Base-by-base conservation (phyloP, 2,329 filamentous ascomycete species). In the Trichoderma hamatum region DNA sequence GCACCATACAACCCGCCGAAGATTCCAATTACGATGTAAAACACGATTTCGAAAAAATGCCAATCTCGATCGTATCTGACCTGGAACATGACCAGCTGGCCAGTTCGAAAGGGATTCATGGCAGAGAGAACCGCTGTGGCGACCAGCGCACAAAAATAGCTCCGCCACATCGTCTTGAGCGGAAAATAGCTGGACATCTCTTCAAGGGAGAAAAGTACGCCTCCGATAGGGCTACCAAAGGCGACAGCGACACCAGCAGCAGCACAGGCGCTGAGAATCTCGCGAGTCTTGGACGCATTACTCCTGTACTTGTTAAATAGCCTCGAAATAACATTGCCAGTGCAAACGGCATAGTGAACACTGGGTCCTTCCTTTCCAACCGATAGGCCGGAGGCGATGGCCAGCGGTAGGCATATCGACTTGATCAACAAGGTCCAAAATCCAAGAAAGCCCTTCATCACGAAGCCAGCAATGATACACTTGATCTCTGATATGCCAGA, bases 401-500 rank as follows among this genome's bases (percentile, higher is more conserved):
- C 92, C 55, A 99, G 84, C 1, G 96, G 96, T 59, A 99, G 83
- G 28, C 92, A 92, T 67, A 98, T 88, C 0, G 94, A 97, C 82
- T 99, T 99, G 82, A 99, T 98, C 70, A 96, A 80, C 36, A 99
- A 84, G 5, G 96, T 98, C 88, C 93, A 94, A 74, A 91, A 90
- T 24, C 95, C 94, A 19, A 99, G 85, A 76, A 99, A 99, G 0
- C 94, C 96, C 80, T 98, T 97, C 96, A 99, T 99, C 61, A 98
- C 93, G 78, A 99, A 99, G 3, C 96, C 96, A 5, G 95, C 96
- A 76, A 99, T 97, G 77, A 99, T 98, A 80, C 94, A 97, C 81
- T 99, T 99, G 85, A 99, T 99, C 82, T 99, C 96, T 14, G 94
- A 97, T 69, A 99, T 99, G 51, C 96, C 96, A 14, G 93, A 97